Percentiles rank a stretch among this genome's conserved stretches.
Conservation (phyloP, 345 rosid genomes). For the Gossypium ekmanianum region DNA sequence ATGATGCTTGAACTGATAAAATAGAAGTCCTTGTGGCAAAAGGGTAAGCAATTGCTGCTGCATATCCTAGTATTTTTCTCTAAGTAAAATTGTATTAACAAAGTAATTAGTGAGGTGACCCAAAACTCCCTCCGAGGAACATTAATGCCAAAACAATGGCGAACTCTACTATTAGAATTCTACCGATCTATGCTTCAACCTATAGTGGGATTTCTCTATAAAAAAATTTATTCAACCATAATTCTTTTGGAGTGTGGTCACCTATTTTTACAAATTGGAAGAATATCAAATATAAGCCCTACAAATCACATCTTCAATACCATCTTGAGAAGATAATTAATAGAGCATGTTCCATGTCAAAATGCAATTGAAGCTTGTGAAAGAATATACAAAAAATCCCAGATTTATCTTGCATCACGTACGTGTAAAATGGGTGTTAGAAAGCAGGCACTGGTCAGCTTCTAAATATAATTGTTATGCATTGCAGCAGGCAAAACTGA, state of each 20-base stretch:
- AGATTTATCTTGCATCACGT: constrained; percentile 23
- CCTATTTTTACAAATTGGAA: constrained; percentile 22
- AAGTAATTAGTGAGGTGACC: constrained; percentile 19
- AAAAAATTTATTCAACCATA: constrained; percentile 25
- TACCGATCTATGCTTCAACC: constrained; percentile 15
- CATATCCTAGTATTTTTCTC: constrained; percentile 13
- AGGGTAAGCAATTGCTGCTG: constrained; percentile 8
- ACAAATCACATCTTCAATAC: constrained; percentile 19
- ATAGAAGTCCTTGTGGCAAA: not conserved
- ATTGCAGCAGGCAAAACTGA: constrained; percentile 17
- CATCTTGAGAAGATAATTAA: constrained; percentile 20
- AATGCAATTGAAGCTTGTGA: constrained; percentile 25
- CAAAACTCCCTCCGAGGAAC: constrained; percentile 9
- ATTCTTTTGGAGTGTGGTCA: constrained; percentile 16
- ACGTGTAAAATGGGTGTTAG: constrained; percentile 24
- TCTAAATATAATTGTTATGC: constrained; percentile 9
- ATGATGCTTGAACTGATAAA: constrained; percentile 12
- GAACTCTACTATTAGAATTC: constrained; percentile 19
- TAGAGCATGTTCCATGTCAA: constrained; percentile 21
- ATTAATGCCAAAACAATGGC: constrained; percentile 15
- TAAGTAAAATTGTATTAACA: constrained; percentile 15
- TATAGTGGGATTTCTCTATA: constrained; percentile 18
- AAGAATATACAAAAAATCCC: constrained; percentile 18
- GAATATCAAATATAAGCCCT: constrained; percentile 11
- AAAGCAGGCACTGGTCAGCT: constrained; percentile 6